Evolutionary conservation across 345 rosid species (phyloP), one percentile per base, ranked within the genome.

Genomic region (Brassica incana): DNA sequence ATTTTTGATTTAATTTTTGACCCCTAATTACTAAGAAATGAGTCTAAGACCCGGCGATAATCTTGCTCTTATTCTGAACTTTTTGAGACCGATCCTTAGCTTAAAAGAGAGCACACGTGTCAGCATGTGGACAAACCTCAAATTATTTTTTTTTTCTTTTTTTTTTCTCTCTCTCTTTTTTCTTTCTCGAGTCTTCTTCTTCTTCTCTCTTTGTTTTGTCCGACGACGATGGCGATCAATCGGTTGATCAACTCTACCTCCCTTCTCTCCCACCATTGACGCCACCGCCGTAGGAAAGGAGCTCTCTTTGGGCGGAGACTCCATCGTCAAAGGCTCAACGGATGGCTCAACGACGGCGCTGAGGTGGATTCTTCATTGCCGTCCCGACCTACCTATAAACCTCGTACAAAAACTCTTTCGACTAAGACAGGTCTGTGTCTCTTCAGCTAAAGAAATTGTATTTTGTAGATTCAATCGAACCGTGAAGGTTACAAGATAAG

Each of bases 341-440:
- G 73, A 76, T 16, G 35, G 82, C 56, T 78, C 86, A 10, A 88
- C 85, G 73, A 88, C 92, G 67, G 98, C 97, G 54, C 81, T 95
- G 27, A 90, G 87, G 85, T 95, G 97, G 99, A 89, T 91, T 33
- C 82, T 86, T 64, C 85, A 82, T 65, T 95, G 95, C 85, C 90
- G 95, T 84, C 97, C 97, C 11, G 91, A 90, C 73, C 74, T 95
- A 67, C 92, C 97, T n/a, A 87, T 91, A 82, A 90, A 64, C 70
- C 92, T 95, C 36, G 88, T 95, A 8, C 98, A 90, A 77, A 95
- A 92, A 83, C 91, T 95, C 16, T 92, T 95, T 62, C 95, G 97
- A 52, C 73, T 92, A 73, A 89, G 95, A 87, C 97, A 91, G 97
- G 97, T 94, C 72, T 25, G 4, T 16, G 23, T 60, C 30, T 3